Percentiles rank a stretch among this genome's conserved stretches.
These are phyloP conservation scores for Isatis tinctoria DNA, from an alignment of 345 rosid genomes.

Conservation along the genomic window DNA sequence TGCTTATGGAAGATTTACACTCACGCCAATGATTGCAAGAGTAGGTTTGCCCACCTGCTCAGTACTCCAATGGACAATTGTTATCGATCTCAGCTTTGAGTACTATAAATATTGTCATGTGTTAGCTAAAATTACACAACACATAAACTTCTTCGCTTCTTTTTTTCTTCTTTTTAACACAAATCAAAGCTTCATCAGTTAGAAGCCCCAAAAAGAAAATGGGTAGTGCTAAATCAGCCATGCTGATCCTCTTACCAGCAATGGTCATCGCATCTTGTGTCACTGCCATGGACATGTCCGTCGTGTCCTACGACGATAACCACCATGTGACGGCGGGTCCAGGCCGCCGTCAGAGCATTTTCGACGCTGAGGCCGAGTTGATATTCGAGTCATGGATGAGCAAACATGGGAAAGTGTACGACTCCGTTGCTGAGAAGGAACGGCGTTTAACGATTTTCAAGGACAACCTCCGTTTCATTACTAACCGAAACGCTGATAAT, in stretches of 20 bases:
- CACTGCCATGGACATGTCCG: constrained; percentile 53
- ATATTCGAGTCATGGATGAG: constrained; percentile 57
- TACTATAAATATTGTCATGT: background rate
- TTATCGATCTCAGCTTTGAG: background rate
- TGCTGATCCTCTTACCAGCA: background rate
- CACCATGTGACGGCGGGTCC: constrained; percentile 15
- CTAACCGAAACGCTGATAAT: constrained; percentile 41
- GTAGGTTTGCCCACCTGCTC: background rate
- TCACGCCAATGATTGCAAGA: background rate
- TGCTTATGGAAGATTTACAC: no score
- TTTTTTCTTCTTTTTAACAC: background rate
- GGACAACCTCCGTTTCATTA: constrained; percentile 54
- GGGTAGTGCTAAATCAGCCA: constrained; percentile 1
- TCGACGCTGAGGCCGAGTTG: constrained; percentile 29
- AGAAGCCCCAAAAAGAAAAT: background rate
- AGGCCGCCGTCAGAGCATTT: background rate
- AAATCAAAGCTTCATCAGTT: background rate
- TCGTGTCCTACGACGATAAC: constrained; percentile 34
- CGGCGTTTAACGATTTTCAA: constrained; percentile 50
- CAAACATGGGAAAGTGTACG: constrained; percentile 43
- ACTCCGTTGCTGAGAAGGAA: constrained; percentile 52
- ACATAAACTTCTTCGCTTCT: background rate
- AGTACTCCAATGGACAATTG: background rate
- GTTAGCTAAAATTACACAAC: constrained; percentile 1
- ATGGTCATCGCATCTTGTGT: constrained; percentile 16